Percentiles rank a stretch among this genome's conserved stretches.
Conservation (phyloP, 2,329 filamentous ascomycete genomes). For the Tolypocladium guangdongense region DNA sequence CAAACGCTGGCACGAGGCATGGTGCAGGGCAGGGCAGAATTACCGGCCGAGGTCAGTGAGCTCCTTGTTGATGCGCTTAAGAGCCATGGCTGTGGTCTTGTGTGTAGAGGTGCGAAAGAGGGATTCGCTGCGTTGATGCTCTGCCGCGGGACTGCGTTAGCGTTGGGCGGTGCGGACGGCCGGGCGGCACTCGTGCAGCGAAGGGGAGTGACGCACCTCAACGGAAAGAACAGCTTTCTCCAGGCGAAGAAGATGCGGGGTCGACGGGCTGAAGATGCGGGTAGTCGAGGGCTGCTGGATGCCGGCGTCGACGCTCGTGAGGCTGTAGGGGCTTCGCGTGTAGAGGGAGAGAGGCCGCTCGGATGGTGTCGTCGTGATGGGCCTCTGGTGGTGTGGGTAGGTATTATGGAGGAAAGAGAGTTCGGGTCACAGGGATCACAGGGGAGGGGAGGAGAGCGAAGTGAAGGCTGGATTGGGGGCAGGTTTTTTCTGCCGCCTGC, state of each 20-base stretch:
- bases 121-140: slow-evolving; percentile 11
- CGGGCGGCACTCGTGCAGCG: slow-evolving; percentile 5
- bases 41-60: slow-evolving; percentile 84
- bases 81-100: slow-evolving; percentile 52
- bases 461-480: not conserved
- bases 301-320: not conserved
- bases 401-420: not conserved
- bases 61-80: slow-evolving; percentile 94
- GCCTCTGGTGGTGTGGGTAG: not conserved
- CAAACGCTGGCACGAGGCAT: slow-evolving; percentile 12
- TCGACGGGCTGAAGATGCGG: slow-evolving; percentile 2
- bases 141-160: slow-evolving; percentile 16
- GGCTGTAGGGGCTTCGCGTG: not conserved
- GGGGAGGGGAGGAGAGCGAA: not conserved
- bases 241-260: slow-evolving; percentile 8
- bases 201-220: slow-evolving; percentile 16
- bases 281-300: not conserved
- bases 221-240: slow-evolving; percentile 8
- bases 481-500: not conserved
- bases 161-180: slow-evolving; percentile 6
- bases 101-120: slow-evolving; percentile 11
- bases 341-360: not conserved
- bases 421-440: not conserved
- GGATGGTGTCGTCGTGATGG: not conserved
- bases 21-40: slow-evolving; percentile 21